Evolutionary conservation across 2,329 filamentous ascomycete genomes (phyloP), one percentile per base, ranked within the genome.

Genomic region (Ophiostoma australiae): DNA sequence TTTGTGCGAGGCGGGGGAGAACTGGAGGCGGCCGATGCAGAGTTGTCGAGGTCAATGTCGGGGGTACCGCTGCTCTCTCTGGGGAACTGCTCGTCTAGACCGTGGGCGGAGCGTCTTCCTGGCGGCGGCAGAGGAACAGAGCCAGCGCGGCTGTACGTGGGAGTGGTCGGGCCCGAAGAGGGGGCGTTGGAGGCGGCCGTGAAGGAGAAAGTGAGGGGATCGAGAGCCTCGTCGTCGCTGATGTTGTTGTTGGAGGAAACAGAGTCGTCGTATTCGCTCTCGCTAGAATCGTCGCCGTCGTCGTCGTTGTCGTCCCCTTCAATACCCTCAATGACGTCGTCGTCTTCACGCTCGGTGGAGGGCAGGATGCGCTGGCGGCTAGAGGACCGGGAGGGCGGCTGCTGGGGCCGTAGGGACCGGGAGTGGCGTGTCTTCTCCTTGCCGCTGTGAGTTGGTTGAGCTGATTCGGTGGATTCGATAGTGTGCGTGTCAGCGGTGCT

Each of bases 191-290:
- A 81, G 70, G 80, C 77, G 69, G 80, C 79, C 69, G 83, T 82
- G 77, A 86, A 86, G 77, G 85, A 86, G 74, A 84, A 81, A 76
- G 80, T 79, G 67, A 80, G 80, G 76, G 85, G 27, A 11, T 70
- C 73, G 86, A 87, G 76, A 81, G 82, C 71, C 55, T 71, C 33
- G 67, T 27, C 52, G 23, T 69, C 67, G 65, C 33, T 17, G 27
- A 27, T 37, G 39, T 70, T 63, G 55, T 10, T 48, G 55, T 70
- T 39, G 41, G 39, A 37, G n/a, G 80, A 80, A 74, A 35, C 35
- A 20, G 80, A 80, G 75, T 87, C 84, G 52, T 72, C 68, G 39
- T 69, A 52, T 20, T 70, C 55, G 31, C 68, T 41, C 4, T 70
- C 41, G 31, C 68, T 39, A 37, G 67, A 44, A 39, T 58, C 44